Percentiles rank a stretch among this genome's conserved stretches.
Conservation (phyloP, 2,329 filamentous ascomycete species). For the Penicillium sp. region DNA sequence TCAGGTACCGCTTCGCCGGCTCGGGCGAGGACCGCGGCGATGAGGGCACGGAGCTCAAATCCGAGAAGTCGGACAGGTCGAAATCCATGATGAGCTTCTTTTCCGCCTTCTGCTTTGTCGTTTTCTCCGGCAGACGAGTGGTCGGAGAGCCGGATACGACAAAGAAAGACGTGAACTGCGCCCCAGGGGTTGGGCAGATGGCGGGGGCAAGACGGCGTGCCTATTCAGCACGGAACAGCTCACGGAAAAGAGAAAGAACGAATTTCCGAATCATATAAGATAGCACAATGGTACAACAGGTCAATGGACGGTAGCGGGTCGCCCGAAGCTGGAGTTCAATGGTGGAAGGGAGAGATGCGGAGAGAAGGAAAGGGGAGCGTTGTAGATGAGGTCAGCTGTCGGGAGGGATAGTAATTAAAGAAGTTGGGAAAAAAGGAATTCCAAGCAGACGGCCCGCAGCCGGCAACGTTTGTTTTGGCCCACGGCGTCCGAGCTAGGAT, state of each 20-base stretch:
- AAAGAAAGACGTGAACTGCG: background rate
- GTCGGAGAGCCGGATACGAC: background rate
- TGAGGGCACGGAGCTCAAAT: conserved; percentile 43
- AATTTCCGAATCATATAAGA: conserved; percentile 12
- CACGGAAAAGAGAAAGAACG: conserved; percentile 10
- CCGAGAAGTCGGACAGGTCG: conserved; percentile 39
- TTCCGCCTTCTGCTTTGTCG: no score
- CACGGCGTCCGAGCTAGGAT: conserved; percentile 25
- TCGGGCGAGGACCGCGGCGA: conserved; percentile 40
- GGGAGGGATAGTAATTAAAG: conserved; percentile 6
- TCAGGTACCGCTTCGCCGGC: conserved; percentile 37
- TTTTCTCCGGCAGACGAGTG: background rate
- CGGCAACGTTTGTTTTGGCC: conserved; percentile 37
- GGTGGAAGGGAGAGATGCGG: conserved; percentile 14
- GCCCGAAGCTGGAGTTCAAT: background rate
- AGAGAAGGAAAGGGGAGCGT: conserved; percentile 22
- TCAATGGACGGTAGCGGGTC: background rate
- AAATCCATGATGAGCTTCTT: conserved; percentile 24
- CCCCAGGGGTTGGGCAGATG: conserved; percentile 5
- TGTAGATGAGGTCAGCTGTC: conserved; percentile 24
- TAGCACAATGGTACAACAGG: background rate
- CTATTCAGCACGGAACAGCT: conserved; percentile 8
- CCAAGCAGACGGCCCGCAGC: conserved; percentile 11
- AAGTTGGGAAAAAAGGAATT: conserved; percentile 4
- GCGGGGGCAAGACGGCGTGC: conserved; percentile 6